Base-by-base conservation (phyloP, 2,329 filamentous ascomycete genomes). In the Epichloe hybrida region DNA sequence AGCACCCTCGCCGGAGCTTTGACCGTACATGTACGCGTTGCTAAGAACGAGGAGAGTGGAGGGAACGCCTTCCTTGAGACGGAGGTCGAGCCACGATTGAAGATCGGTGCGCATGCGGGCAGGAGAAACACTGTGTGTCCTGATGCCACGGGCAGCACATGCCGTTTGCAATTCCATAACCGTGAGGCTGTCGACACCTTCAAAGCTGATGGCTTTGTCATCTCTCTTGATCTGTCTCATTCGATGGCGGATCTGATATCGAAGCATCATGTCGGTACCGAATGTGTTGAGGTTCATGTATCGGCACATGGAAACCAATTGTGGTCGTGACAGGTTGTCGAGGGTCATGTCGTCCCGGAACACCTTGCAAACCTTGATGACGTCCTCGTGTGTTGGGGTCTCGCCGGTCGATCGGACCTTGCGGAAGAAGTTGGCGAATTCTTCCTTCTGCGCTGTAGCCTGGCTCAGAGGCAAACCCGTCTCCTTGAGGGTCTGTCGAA, bases 211-310 rank as follows among this genome's bases (percentile, higher is more conserved):
- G 56, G 90, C 89, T 58, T 83, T 84, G 71, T 98, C 93, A 63
- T 98, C 93, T 56, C 91, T 84, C 81, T 98, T 98, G 76, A 97
- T 97, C 71, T 98, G 93, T 61, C 91, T 83, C 93, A 98, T 98
- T 55, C 91, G 87, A 71, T 97, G 90, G 52, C 93, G 88, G 61
- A 98, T 82, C 66, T 95, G 89, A 72, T 98, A 98, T 50, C 93
- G 87, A 48, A 98, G 83, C 86, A 98, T 95, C 68, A 89, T 88
- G 69, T 98, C 93, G 21, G 93, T 97, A 57, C 93, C 93, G 61
- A 97, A 96, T 0, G 89, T 91, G 72, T 91, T 93, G 51, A 98
- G 79, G 70, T 94, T 96, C 84, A 98, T 90, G 74, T 98, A 98
- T 54, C 88, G 85, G 76, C 93, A 97, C 79, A 97, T 98, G 51